Base-by-base conservation (phyloP, 371 early-diverging fungal species). In the Spiromyces aspiralis region DNA sequence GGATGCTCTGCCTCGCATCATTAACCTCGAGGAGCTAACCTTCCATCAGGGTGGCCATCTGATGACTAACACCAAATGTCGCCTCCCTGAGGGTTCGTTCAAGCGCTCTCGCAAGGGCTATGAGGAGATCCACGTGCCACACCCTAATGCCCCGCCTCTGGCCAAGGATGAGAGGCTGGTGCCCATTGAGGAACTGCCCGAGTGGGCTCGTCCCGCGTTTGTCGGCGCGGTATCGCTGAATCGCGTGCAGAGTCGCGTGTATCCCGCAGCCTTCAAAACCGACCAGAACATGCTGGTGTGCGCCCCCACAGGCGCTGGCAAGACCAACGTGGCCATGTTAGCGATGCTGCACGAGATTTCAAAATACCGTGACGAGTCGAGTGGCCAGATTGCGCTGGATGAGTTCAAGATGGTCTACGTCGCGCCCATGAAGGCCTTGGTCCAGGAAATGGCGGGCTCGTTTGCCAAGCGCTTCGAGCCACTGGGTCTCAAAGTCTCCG, bases 351-450 rank as follows among this genome's bases (percentile, higher is more conserved):
- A 83, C 44, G 86, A 87, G 61, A 72, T 94, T 49, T 76, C 77
- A 44, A 81, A 89, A 62, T 71, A 85, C 66, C 74, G 80, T 26
- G 77, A 91, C 50, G 72, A 75, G 1, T 44, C 0, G n/a, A 83
- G 85, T 2, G 88, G 88, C n/a, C 60, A 66, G 2, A 78, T 92
- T 50, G 80, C 82, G 51, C 59, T 81, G 55, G 90, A 92, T 55
- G 65, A 67, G 1, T 93, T 92, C 78, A 97, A 96, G 73, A 87
- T 99, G 60, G 86, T 99, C 27, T 99, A 99, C 70, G 81, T 99
- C 61, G 99, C 98, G 3, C 99, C 99, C 3, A 99, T 99, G 98
- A 98, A 98, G 66, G 99, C 99, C 4, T 73, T 99, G 48, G 99
- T 97, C 19, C 84, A 87, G 49, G 99, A 99, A 78, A 89, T 99